Conservation (phyloP, 108 stramenopile species). For the Cyclotella atomus region DNA sequence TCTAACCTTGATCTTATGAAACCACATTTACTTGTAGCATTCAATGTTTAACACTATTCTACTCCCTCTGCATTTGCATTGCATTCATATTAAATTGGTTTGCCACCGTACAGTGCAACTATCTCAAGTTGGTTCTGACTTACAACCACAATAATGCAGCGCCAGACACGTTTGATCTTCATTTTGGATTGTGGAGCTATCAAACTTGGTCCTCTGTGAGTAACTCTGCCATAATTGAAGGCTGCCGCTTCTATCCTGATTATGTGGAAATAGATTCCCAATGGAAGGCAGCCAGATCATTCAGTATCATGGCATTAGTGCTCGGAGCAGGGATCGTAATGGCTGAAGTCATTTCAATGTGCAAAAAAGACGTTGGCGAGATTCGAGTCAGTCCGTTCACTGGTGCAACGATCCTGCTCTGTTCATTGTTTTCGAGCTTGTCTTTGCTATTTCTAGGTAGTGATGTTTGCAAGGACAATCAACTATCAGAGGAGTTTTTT, state of each 20-base stretch:
- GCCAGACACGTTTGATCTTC: slow-evolving; percentile 3
- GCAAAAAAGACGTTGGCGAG: background rate
- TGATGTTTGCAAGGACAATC: slow-evolving; percentile 48
- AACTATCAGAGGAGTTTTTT: background rate
- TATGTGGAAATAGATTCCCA: slow-evolving; percentile 32
- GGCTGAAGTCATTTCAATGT: slow-evolving; percentile 22
- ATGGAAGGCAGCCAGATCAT: slow-evolving; percentile 43
- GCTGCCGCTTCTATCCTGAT: slow-evolving; percentile 32
- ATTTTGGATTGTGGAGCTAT: slow-evolving; percentile 42
- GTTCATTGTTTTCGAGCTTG: slow-evolving; percentile 39
- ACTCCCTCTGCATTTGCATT: background rate
- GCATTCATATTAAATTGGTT: slow-evolving; percentile 6
- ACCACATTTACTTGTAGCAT: no score
- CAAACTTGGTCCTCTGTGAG: slow-evolving; percentile 29
- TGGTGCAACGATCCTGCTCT: slow-evolving; percentile 9
- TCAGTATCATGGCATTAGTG: slow-evolving; percentile 38
- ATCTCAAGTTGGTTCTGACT: background rate
- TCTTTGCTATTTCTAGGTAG: slow-evolving; percentile 43
- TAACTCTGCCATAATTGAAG: slow-evolving; percentile 7
- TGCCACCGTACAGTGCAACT: background rate
- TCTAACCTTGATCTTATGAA: no score
- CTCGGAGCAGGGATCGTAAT: slow-evolving; percentile 32
- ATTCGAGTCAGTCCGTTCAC: background rate
- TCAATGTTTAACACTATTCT: no score
- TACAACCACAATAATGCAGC: background rate